Base-by-base conservation (phyloP, 129 eudicot species). In the Solidago caesia region DNA sequence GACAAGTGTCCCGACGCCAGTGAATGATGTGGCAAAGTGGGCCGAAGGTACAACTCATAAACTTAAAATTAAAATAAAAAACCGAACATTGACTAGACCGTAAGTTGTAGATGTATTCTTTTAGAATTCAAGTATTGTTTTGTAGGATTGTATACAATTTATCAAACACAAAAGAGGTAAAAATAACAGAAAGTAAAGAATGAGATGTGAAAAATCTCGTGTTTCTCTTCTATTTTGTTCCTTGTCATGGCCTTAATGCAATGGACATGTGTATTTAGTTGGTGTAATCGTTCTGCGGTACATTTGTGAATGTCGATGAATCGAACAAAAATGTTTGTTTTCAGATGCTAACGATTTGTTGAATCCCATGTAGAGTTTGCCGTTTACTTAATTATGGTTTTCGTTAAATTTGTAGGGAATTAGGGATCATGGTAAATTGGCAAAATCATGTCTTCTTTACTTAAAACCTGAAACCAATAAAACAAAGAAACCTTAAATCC, bases 1-100 rank as follows among this genome's bases (percentile, higher is more conserved):
- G 64, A 77, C 82, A 72, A 73, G 67, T 53, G 61, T 45, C 46
- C 29, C 39, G 65, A 68, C 74, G 81, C 51, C 67, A 9, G 79
- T 56, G 49, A 81, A 44, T n/a, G 78, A 78, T 13, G 84, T 62
- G 43, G 74, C 68, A 49, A 82, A 71, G 76, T 80, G 51, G 58
- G 9, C 81, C 13, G 90, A 73, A 79, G 81, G 81, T 75, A 76
- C 79, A 11, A 69, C 91, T 71, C 88, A 81, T 78, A 94, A 90
- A 75, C 73, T 94, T 15, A 83, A 79, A 73, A 90, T 94, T 16
- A 94, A 88, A 77, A 73, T 94, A 45, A 94, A 94, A 81, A 84
- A 70, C 70, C 75, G 89, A 72, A 81, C 92, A 73, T 81, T 81
- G 45, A 82, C 79, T 46, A 73, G 80, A 80, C 78, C 82, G 0